Conservation (phyloP, 257 asterid genomes). For the Asclepias syriaca region DNA sequence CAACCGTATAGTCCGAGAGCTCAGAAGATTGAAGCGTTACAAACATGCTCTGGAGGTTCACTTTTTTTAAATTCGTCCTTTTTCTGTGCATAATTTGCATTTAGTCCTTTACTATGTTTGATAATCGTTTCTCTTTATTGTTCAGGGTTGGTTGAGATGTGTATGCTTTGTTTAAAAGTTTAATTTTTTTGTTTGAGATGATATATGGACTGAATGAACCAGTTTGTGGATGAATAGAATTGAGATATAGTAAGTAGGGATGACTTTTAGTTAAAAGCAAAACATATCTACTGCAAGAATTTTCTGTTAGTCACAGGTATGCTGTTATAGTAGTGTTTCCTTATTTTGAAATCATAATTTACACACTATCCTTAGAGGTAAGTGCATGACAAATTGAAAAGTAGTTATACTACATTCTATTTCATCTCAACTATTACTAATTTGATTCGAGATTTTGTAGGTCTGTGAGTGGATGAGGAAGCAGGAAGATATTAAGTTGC, state of each 20-base stretch:
- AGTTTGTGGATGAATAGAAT: neutral
- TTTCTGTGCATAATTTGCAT: neutral
- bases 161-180: neutral
- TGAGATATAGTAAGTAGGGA: neutral
- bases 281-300: neutral
- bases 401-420: neutral
- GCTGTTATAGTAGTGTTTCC: neutral
- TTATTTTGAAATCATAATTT: neutral
- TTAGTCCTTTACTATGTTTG: neutral
- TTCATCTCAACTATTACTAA: neutral
- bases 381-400: neutral
- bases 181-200: neutral
- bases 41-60: conserved; percentile 89
- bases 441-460: conserved; percentile 30
- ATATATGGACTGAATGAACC: neutral
- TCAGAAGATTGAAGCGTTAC: conserved; percentile 66
- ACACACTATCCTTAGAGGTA: neutral
- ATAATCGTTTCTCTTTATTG: neutral
- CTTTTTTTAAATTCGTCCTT: neutral
- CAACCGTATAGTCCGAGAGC: conserved; percentile 84
- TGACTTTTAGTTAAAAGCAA: neutral
- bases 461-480: conserved; percentile 89
- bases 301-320: neutral
- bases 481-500: conserved; percentile 72
- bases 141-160: neutral